Conservation (phyloP, 78 protist genomes). For the Monosiga brevicollis region DNA sequence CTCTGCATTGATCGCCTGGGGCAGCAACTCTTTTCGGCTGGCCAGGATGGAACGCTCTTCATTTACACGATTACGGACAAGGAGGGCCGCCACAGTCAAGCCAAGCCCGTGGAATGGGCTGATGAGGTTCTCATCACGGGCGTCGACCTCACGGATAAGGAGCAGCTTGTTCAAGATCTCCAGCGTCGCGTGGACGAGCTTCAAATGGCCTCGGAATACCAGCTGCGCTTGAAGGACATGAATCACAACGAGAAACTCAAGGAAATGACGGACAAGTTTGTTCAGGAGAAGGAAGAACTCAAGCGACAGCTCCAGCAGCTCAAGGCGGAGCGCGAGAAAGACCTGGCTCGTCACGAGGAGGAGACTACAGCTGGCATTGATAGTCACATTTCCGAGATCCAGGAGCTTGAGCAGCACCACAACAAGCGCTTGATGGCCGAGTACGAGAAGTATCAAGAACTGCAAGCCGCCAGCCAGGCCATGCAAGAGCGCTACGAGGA, state of each 20-base stretch:
- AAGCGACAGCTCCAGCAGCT: background rate
- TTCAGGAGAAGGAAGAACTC: conserved; percentile 20
- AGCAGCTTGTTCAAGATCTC: background rate
- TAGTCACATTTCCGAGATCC: background rate
- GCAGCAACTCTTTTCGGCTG: conserved; percentile 23
- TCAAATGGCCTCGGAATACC: conserved; percentile 22
- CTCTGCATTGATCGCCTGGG: conserved; percentile 38
- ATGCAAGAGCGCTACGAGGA: background rate
- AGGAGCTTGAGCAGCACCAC: conserved; percentile 14
- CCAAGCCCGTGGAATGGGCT: conserved; percentile 9
- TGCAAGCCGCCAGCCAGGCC: background rate
- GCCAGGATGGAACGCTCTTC: conserved; percentile 45
- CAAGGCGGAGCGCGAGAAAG: conserved; percentile 21
- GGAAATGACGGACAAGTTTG: conserved; percentile 37
- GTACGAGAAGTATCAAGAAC: conserved; percentile 11
- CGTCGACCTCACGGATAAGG: conserved; percentile 47
- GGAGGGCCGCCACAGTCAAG: conserved; percentile 31
- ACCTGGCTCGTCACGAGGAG: conserved; percentile 37
- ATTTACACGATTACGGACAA: conserved; percentile 26
- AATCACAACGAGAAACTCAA: conserved; percentile 37
- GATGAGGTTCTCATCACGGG: conserved; percentile 49
- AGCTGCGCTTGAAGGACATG: conserved; percentile 24
- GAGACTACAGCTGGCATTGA: background rate
- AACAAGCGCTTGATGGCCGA: conserved; percentile 24
- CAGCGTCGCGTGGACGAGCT: conserved; percentile 35